Conservation (phyloP, 2,329 filamentous ascomycete species). For the Periglandula ipomoeae region DNA sequence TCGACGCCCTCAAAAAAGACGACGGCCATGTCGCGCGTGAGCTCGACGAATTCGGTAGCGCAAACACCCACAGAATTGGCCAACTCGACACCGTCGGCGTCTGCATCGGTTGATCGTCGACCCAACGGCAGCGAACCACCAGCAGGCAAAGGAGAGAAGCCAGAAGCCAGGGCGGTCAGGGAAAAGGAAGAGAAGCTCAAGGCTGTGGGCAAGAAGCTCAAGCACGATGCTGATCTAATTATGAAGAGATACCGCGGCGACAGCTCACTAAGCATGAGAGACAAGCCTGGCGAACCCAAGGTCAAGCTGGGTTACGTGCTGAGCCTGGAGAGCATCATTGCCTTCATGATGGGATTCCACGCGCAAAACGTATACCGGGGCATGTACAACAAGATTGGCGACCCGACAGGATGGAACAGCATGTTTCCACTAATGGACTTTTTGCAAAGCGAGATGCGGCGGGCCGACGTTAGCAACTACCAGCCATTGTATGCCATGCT, state of each 20-base stretch:
- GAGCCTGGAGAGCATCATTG: constrained; percentile 39
- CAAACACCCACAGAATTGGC: constrained; percentile 40
- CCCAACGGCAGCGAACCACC: constrained; percentile 24
- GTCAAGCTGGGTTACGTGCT: constrained; percentile 33
- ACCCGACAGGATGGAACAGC: constrained; percentile 32
- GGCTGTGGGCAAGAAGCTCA: constrained; percentile 38
- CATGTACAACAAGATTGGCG: constrained; percentile 33
- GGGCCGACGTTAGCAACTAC: constrained; percentile 22
- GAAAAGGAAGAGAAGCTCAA: constrained; percentile 29
- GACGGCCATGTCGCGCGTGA: constrained; percentile 42
- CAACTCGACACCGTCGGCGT: constrained; percentile 21
- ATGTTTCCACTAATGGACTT: constrained; percentile 35
- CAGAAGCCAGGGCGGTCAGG: constrained; percentile 19
- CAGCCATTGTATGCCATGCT: constrained; percentile 33
- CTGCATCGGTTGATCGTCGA: constrained; percentile 15
- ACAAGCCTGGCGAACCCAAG: constrained; percentile 22
- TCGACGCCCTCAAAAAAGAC: constrained; percentile 45
- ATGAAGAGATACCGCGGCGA: constrained; percentile 22
- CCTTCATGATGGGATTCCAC: constrained; percentile 46
- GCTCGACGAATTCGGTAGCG: constrained; percentile 43
- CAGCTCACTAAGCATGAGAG: constrained; percentile 13
- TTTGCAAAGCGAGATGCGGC: constrained; percentile 30
- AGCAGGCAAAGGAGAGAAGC: constrained; percentile 13
- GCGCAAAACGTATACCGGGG: constrained; percentile 35
- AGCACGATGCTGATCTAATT: constrained; percentile 42